Conservation (phyloP, 805 yeast species). For the Saccharomycodes ludwigii region DNA sequence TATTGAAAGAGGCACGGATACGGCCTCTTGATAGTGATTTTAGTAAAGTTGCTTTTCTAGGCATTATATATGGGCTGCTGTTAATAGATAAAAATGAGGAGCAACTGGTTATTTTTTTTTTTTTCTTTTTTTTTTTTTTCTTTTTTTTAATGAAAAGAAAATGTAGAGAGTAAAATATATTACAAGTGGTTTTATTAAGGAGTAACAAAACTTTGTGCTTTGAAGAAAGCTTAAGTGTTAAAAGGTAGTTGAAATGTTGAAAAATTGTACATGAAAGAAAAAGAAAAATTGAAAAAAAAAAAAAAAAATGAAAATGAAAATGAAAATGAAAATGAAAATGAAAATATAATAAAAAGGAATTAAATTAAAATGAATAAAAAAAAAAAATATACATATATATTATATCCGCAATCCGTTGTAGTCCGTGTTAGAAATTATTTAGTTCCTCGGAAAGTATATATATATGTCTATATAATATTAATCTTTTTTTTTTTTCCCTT, state of each 20-base stretch:
- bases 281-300: constrained; percentile 1
- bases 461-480: too few relatives aligned
- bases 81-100: neutral
- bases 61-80: constrained; percentile 28
- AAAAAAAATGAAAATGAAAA: constrained; percentile 4
- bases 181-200: constrained; percentile 3
- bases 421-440: too few relatives aligned
- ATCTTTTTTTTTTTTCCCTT: too few relatives aligned
- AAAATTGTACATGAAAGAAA: constrained; percentile 1
- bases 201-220: neutral
- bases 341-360: constrained; percentile 6
- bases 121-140: neutral
- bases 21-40: constrained; percentile 54
- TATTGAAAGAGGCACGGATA: constrained; percentile 84
- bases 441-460: too few relatives aligned
- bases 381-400: too few relatives aligned
- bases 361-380: neutral
- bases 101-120: neutral
- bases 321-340: constrained; percentile 3
- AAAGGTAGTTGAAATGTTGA: constrained; percentile 5
- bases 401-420: too few relatives aligned
- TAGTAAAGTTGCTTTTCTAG: constrained; percentile 45
- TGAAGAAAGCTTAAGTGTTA: constrained; percentile 6
- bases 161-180: constrained; percentile 4
- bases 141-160: constrained; percentile 3